phyloP scores from a whole-genome alignment of 202 grass and related monocot species.

The Brachypodium distachyon region DNA sequence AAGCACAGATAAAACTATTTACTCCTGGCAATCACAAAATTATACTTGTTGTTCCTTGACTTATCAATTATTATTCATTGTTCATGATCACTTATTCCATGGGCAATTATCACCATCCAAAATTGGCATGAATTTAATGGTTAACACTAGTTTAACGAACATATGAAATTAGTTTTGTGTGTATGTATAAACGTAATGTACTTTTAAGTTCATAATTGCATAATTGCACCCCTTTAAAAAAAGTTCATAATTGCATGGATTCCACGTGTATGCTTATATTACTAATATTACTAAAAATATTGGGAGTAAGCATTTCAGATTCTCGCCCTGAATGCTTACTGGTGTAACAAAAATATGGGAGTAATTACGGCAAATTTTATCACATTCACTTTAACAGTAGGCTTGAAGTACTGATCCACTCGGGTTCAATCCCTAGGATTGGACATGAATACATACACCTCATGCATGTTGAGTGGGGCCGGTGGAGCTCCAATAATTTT shows the following conservation, averaged over 20 bases:
- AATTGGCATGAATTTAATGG: not conserved
- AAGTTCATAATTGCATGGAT: not conserved
- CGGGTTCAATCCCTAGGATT: too few species aligned
- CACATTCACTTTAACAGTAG: conserved; percentile 10
- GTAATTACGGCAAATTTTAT: not conserved
- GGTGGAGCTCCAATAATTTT: too few species aligned
- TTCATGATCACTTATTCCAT: not conserved
- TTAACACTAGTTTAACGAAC: not conserved
- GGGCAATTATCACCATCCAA: not conserved
- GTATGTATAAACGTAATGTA: not conserved
- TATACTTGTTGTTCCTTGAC: not conserved
- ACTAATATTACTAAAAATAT: not conserved
- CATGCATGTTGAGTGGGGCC: too few species aligned
- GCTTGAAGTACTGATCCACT: not conserved
- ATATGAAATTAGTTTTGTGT: not conserved
- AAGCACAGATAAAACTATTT: conserved; percentile 7
- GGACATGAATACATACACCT: too few species aligned
- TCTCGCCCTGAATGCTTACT: too few species aligned
- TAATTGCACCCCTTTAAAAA: too few species aligned
- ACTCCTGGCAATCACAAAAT: not conserved
- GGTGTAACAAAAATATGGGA: too few species aligned
- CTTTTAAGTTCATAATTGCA: too few species aligned
- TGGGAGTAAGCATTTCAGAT: not conserved
- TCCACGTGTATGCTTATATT: not conserved
- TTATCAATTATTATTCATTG: not conserved